Conservation (phyloP, 331 rosid species). For the Telfairia occidentalis region DNA sequence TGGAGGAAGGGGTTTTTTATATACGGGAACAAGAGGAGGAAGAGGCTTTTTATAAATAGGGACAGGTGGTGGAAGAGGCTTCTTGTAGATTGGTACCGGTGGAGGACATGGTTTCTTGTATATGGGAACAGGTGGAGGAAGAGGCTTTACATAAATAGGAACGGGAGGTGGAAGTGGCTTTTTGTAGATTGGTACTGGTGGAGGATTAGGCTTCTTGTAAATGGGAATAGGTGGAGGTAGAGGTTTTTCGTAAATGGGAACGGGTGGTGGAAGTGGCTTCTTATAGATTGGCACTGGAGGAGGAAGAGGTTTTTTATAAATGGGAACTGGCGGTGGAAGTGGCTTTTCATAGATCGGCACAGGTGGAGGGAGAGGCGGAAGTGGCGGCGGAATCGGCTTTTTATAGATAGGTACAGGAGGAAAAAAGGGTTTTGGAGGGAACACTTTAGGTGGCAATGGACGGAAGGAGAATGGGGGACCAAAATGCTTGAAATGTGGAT, state of each 20-base stretch:
- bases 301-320: slow-evolving; percentile 11
- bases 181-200: neutral
- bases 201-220: slow-evolving; percentile 16
- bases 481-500: slow-evolving; percentile 9
- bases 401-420: neutral
- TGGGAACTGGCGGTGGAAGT: neutral
- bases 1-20: slow-evolving; percentile 29
- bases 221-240: slow-evolving; percentile 16
- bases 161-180: slow-evolving; percentile 11
- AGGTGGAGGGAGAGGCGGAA: neutral
- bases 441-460: slow-evolving; percentile 4
- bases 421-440: slow-evolving; percentile 2
- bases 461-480: slow-evolving; percentile 24
- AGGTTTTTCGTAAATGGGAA: neutral
- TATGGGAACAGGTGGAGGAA: neutral
- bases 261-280: neutral
- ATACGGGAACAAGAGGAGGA: slow-evolving; percentile 17
- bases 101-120: neutral
- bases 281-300: neutral
- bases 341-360: neutral
- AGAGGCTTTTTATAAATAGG: neutral
- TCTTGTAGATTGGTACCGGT: neutral
- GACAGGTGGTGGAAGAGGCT: neutral
- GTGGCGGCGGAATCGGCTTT: too few relatives aligned
- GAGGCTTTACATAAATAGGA: neutral